Evolutionary conservation across 2,329 filamentous ascomycete species (phyloP).

Genomic region (Cyphellophora europaea): DNA sequence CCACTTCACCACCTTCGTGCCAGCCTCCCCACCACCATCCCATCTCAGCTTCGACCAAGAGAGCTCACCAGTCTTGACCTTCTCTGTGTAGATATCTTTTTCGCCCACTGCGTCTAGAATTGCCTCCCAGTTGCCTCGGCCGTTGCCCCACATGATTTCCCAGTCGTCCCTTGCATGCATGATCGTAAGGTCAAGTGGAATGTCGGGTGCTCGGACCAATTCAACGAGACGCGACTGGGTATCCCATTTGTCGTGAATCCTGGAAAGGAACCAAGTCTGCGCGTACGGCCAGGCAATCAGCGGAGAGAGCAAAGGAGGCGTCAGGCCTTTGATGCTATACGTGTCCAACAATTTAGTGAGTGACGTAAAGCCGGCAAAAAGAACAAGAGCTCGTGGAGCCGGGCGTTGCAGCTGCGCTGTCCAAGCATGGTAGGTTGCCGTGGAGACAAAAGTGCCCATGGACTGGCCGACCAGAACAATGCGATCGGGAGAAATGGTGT

Average conservation of each 20-base stretch:
- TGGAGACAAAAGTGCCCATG: conserved; percentile 75
- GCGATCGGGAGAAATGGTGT: conserved; percentile 51
- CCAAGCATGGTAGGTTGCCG: conserved; percentile 46
- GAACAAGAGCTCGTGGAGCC: conserved; percentile 69
- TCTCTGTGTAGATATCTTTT: conserved; percentile 20
- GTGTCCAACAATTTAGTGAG: conserved; percentile 63
- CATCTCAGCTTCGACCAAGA: conserved; percentile 17
- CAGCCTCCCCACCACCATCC: conserved; percentile 17
- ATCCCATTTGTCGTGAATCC: conserved; percentile 73
- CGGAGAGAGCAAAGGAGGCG: conserved; percentile 68
- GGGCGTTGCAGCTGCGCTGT: conserved; percentile 44
- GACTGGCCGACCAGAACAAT: conserved; percentile 82
- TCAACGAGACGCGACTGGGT: conserved; percentile 57
- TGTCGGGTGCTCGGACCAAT: conserved; percentile 44
- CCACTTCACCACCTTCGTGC: conserved; percentile 32
- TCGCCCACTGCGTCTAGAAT: conserved; percentile 17
- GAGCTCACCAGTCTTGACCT: conserved; percentile 21
- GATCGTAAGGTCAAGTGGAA: conserved; percentile 55
- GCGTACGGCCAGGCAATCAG: conserved; percentile 58
- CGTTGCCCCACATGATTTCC: conserved; percentile 64
- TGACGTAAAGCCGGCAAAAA: conserved; percentile 71
- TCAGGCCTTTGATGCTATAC: conserved; percentile 67
- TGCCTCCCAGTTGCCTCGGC: conserved; percentile 28
- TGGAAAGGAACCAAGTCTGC: conserved; percentile 49
- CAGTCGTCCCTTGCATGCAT: conserved; percentile 73